Percentiles rank a stretch among this genome's conserved stretches.
Evolutionary conservation across 495 filamentous ascomycete species (phyloP).

Genomic region (Annulohypoxylon stygium): DNA sequence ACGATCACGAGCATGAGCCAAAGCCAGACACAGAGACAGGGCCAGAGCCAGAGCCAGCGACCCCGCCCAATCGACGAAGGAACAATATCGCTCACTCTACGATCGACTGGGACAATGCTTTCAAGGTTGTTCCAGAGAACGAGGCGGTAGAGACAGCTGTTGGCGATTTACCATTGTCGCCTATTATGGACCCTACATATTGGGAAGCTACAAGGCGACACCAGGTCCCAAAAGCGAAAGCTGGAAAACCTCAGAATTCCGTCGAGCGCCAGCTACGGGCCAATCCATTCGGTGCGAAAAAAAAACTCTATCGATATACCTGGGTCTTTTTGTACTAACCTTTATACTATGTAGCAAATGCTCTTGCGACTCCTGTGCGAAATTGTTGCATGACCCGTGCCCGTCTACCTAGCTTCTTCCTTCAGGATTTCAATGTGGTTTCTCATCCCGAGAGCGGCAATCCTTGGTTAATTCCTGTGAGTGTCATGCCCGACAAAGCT

Average conservation of each 20-base stretch:
- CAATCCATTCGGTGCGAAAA: slow-evolving; percentile 70
- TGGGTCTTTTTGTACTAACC: slow-evolving; percentile 46
- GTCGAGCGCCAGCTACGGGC: slow-evolving; percentile 65
- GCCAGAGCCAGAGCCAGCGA: neutral
- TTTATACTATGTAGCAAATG: slow-evolving; percentile 58
- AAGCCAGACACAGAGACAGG: too few relatives aligned
- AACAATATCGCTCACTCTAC: slow-evolving; percentile 1
- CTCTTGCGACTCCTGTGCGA: slow-evolving; percentile 75
- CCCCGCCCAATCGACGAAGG: neutral
- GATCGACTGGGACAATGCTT: slow-evolving; percentile 37
- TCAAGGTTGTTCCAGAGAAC: slow-evolving; percentile 48
- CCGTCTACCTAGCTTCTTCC: slow-evolving; percentile 71
- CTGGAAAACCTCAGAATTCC: slow-evolving; percentile 51
- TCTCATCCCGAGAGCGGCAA: slow-evolving; percentile 66
- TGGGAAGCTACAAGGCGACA: slow-evolving; percentile 53
- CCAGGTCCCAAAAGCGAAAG: slow-evolving; percentile 51
- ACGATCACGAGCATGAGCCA: neutral
- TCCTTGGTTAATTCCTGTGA: slow-evolving; percentile 72
- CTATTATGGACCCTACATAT: slow-evolving; percentile 64
- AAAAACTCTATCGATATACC: slow-evolving; percentile 9
- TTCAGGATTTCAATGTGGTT: slow-evolving; percentile 72
- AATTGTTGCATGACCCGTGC: slow-evolving; percentile 68
- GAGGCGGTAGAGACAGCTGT: slow-evolving; percentile 57
- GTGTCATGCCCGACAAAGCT: slow-evolving; percentile 55
- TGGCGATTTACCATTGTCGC: slow-evolving; percentile 62